Conservation (phyloP, 2,329 filamentous ascomycete species). For the Fusarium chuoi region DNA sequence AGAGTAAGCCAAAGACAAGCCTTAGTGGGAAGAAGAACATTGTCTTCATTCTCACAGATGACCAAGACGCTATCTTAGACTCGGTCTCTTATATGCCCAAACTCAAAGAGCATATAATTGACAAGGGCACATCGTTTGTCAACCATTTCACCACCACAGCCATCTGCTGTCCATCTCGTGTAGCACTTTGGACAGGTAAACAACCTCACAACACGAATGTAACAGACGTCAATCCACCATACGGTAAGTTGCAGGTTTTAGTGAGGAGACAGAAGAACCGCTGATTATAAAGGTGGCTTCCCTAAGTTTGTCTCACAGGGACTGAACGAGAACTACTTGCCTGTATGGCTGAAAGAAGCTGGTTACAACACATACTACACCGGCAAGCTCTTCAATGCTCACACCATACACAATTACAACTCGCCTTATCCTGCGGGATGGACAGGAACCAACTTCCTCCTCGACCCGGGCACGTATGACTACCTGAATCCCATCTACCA, state of each 20-base stretch:
- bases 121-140: constrained; percentile 68
- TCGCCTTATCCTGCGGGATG: constrained; percentile 67
- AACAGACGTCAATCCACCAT: constrained; percentile 50
- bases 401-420: constrained; percentile 70
- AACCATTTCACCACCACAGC: constrained; percentile 75
- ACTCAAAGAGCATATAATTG: constrained; percentile 64
- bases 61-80: constrained; percentile 71
- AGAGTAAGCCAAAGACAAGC: neutral
- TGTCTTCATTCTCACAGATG: constrained; percentile 74
- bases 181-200: constrained; percentile 72
- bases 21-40: constrained; percentile 59
- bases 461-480: constrained; percentile 52
- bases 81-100: constrained; percentile 70
- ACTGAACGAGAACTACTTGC: constrained; percentile 74
- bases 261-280: no score
- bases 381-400: constrained; percentile 77
- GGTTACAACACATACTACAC: constrained; percentile 79
- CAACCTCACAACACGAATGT: constrained; percentile 78
- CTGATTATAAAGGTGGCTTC: constrained; percentile 55
- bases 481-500: constrained; percentile 63
- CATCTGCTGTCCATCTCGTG: constrained; percentile 74
- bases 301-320: constrained; percentile 74
- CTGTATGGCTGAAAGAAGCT: constrained; percentile 74
- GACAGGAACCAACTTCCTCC: constrained; percentile 56
- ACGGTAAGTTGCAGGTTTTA: neutral